These are phyloP conservation scores for Nitzschia sp. DNA, from an alignment of 108 stramenopile species.

Conservation along the genomic window DNA sequence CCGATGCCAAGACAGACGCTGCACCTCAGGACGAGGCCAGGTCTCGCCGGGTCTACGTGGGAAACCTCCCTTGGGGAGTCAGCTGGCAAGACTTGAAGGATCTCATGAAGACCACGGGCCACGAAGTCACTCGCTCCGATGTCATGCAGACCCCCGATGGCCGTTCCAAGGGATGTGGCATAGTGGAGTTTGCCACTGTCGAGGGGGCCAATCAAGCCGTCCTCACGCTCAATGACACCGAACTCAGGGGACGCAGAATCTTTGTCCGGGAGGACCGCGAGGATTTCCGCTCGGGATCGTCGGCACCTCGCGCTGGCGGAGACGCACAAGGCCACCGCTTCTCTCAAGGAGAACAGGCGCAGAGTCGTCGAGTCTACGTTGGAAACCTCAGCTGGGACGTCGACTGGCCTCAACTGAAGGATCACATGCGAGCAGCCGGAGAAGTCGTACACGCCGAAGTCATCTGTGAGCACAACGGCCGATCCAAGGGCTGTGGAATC, in stretches of 20 bases:
- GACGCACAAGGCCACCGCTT: conserved; percentile 21
- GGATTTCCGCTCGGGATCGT: conserved; percentile 20
- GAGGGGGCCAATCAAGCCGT: conserved; percentile 72
- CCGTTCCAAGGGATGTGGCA: conserved; percentile 88
- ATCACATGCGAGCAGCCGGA: conserved; percentile 87
- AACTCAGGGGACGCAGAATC: conserved; percentile 62
- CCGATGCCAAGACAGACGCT: too few relatives aligned
- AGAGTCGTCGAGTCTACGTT: conserved; percentile 75
- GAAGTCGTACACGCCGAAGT: conserved; percentile 84
- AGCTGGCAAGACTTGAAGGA: conserved; percentile 94
- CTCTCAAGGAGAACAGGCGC: conserved; percentile 47
- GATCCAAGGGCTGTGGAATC: conserved; percentile 90
- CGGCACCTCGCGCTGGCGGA: neutral
- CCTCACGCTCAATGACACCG: conserved; percentile 71
- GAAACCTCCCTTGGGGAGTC: conserved; percentile 83
- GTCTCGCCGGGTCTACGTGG: conserved; percentile 75
- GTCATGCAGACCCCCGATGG: conserved; percentile 76
- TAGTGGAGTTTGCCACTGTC: conserved; percentile 76
- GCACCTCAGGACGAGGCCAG: conserved; percentile 8
- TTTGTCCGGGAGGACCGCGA: conserved; percentile 77
- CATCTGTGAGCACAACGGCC: conserved; percentile 78
- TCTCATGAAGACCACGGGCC: conserved; percentile 82
- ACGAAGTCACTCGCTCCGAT: conserved; percentile 78
- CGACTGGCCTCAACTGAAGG: conserved; percentile 84
- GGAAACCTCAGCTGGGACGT: conserved; percentile 87